A percentile compares a stretch with the other conserved stretches of the same genome.
Conservation (phyloP, 1,139 yeast genomes). For the Blastobotrys aristatus region DNA sequence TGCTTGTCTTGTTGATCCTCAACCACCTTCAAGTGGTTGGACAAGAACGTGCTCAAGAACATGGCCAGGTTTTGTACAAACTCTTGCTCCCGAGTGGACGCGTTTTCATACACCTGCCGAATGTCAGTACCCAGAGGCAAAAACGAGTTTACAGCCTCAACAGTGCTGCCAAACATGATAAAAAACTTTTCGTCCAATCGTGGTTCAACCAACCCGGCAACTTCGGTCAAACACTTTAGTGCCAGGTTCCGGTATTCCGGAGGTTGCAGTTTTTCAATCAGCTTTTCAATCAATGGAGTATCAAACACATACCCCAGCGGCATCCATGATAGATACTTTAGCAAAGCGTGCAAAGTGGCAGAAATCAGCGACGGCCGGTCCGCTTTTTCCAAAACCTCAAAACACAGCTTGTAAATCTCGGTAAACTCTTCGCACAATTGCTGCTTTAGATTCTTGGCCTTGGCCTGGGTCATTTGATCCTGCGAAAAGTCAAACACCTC, state of each 20-base stretch:
- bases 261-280: conserved; percentile 69
- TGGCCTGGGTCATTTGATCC: conserved; percentile 95
- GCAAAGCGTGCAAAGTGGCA: conserved; percentile 78
- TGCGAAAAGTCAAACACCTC: conserved; percentile 94
- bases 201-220: conserved; percentile 58
- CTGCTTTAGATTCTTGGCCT: conserved; percentile 72
- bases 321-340: conserved; percentile 91
- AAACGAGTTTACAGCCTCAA: conserved; percentile 65
- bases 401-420: conserved; percentile 87
- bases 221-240: conserved; percentile 89
- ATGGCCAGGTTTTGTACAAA: conserved; percentile 93
- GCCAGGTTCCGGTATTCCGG: conserved; percentile 79
- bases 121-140: conserved; percentile 75
- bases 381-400: conserved; percentile 87
- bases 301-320: conserved; percentile 87
- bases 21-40: conserved; percentile 68
- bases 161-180: conserved; percentile 63
- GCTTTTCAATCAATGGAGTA: conserved; percentile 67
- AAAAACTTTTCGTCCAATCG: conserved; percentile 67
- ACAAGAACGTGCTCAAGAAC: conserved; percentile 80
- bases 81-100: conserved; percentile 82
- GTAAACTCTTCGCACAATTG: conserved; percentile 89
- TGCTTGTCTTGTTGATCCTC: conserved; percentile 63
- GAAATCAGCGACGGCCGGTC: conserved; percentile 68
- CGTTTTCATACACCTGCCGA: conserved; percentile 64